These are phyloP conservation scores for Calonectria pauciramosa DNA, from an alignment of 2,329 filamentous ascomycete species.

Conservation along the genomic window DNA sequence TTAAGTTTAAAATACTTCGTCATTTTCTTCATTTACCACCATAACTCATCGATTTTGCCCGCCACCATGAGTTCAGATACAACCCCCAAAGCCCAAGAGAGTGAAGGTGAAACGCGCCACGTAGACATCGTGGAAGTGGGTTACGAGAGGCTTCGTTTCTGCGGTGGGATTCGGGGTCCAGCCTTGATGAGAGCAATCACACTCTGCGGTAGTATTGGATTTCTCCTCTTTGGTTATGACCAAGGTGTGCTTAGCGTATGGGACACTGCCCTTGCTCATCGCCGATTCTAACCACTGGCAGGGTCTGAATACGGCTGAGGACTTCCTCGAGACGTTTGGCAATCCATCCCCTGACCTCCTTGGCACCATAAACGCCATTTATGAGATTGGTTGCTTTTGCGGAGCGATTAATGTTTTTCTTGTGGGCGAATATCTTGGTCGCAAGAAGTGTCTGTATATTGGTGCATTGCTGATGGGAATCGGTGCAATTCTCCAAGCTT, in stretches of 20 bases:
- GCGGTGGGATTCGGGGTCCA: neutral
- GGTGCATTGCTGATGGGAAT: neutral
- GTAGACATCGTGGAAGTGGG: neutral
- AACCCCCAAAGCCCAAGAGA: neutral
- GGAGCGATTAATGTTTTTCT: neutral
- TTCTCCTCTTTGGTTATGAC: neutral
- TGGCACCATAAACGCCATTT: neutral
- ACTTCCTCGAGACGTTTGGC: neutral
- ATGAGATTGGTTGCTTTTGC: neutral
- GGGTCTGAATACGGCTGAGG: neutral
- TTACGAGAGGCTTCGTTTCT: neutral
- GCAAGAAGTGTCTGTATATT: neutral
- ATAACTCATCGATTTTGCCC: neutral
- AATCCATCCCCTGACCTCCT: neutral
- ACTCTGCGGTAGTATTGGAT: neutral
- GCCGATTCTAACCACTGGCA: neutral
- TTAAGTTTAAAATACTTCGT: neutral
- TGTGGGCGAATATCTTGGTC: neutral
- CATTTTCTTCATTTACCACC: neutral
- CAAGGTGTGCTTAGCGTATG: neutral
- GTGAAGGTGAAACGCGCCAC: neutral
- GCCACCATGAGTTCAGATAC: neutral
- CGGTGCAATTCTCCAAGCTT: neutral
- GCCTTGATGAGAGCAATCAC: neutral
- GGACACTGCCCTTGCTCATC: neutral